Percentiles rank a stretch among this genome's conserved stretches.
These are phyloP conservation scores for Metschnikowia lachancei DNA, from an alignment of 805 yeast species.

Conservation along the genomic window DNA sequence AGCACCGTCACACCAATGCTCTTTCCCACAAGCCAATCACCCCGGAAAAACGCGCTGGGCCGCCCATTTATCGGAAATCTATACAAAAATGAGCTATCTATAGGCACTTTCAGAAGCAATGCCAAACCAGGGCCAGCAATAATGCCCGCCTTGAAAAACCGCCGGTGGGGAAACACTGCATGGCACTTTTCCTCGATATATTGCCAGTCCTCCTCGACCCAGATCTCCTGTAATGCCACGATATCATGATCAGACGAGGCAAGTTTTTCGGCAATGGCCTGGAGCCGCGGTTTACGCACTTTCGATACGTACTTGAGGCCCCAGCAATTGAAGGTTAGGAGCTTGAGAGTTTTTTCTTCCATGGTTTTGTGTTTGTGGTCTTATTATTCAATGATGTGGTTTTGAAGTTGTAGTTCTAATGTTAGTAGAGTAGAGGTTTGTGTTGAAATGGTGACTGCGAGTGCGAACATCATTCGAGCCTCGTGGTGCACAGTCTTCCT, in stretches of 20 bases:
- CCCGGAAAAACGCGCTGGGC: slow-evolving; percentile 88
- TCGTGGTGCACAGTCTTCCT: too few species aligned
- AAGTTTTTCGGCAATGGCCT: slow-evolving; percentile 69
- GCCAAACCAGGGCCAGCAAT: slow-evolving; percentile 92
- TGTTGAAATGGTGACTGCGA: too few species aligned
- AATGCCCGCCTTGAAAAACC: slow-evolving; percentile 80
- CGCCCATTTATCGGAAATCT: slow-evolving; percentile 91
- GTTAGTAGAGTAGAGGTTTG: too few species aligned
- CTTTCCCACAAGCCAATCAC: slow-evolving; percentile 98
- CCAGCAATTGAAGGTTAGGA: slow-evolving; percentile 80
- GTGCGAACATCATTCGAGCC: too few species aligned
- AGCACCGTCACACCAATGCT: slow-evolving; percentile 71
- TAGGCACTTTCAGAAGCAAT: slow-evolving; percentile 78
- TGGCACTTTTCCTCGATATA: slow-evolving; percentile 49
- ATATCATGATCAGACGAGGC: slow-evolving; percentile 64
- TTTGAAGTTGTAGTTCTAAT: too few species aligned
- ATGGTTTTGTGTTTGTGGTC: not conserved
- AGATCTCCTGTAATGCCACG: slow-evolving; percentile 90
- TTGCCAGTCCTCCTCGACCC: slow-evolving; percentile 86
- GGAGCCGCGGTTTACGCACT: slow-evolving; percentile 58
- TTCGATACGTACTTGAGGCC: slow-evolving; percentile 87
- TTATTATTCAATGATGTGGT: too few species aligned
- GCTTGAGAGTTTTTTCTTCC: slow-evolving; percentile 13
- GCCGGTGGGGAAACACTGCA: slow-evolving; percentile 54
- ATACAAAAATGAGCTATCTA: slow-evolving; percentile 71